These are phyloP conservation scores for Termitomyces sp. DNA, from an alignment of 768 basidiomycete species.

Conservation along the genomic window DNA sequence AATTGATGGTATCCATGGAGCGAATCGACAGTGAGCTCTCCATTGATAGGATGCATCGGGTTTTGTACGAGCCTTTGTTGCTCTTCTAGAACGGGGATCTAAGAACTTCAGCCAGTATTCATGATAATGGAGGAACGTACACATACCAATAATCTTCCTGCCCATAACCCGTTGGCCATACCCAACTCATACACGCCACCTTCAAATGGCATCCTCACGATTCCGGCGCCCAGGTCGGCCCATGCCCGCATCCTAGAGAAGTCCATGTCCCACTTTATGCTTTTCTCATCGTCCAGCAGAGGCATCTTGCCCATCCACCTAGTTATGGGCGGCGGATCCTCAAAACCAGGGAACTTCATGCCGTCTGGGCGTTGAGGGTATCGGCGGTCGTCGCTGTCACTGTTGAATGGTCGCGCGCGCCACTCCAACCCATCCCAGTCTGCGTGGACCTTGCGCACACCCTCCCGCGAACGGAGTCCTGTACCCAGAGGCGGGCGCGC, in stretches of 20 bases:
- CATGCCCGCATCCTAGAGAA: constrained; percentile 44
- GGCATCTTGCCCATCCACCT: constrained; percentile 13
- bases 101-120: not conserved
- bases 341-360: not conserved
- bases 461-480: not conserved
- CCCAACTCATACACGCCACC: constrained; percentile 37
- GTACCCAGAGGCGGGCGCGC: constrained; percentile 19
- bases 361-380: constrained; percentile 1
- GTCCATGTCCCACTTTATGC: constrained; percentile 42
- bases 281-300: constrained; percentile 13
- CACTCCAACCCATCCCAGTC: constrained; percentile 1
- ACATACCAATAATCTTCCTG: constrained; percentile 51
- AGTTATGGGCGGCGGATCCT: not conserved
- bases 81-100: constrained; percentile 19
- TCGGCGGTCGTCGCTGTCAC: not conserved
- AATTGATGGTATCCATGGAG: not conserved
- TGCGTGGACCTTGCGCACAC: not conserved
- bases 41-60: constrained; percentile 15
- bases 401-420: not conserved
- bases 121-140: not conserved
- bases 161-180: constrained; percentile 45
- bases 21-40: constrained; percentile 16
- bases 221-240: constrained; percentile 16
- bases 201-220: constrained; percentile 4
- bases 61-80: constrained; percentile 9